A percentile compares a stretch with the other conserved stretches of the same genome.
Evolutionary conservation across 768 basidiomycete genomes (phyloP).

Genomic region (Mycena haematopus): DNA sequence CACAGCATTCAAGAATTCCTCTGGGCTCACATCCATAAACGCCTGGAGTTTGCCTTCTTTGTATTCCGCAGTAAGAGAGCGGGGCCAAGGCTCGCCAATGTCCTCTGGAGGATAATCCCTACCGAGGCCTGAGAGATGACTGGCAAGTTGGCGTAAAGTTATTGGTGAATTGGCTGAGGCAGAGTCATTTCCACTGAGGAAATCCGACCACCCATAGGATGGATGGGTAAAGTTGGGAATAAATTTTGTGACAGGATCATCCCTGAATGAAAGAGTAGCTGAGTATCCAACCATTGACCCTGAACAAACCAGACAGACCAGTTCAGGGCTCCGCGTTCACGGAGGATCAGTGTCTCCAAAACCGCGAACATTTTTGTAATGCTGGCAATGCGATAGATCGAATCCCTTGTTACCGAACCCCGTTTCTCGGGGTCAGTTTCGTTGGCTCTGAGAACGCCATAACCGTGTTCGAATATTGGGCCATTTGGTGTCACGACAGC

Average conservation of each 20-base stretch:
- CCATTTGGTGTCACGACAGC: conserved; percentile 55
- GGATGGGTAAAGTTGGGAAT: conserved; percentile 47
- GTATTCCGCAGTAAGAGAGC: conserved; percentile 36
- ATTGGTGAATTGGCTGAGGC: conserved; percentile 35
- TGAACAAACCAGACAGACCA: conserved; percentile 36
- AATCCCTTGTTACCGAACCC: conserved; percentile 44
- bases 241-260: conserved; percentile 56
- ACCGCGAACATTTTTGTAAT: conserved; percentile 59
- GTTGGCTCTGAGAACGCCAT: conserved; percentile 52
- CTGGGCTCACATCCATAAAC: conserved; percentile 34
- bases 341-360: conserved; percentile 54
- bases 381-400: conserved; percentile 59
- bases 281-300: not conserved
- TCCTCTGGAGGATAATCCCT: conserved; percentile 43
- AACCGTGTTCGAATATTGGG: conserved; percentile 51
- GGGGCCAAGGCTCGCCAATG: conserved; percentile 48
- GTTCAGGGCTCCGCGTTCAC: conserved; percentile 49
- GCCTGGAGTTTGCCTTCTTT: conserved; percentile 34
- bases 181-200: conserved; percentile 31
- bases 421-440: conserved; percentile 38
- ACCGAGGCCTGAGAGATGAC: conserved; percentile 47
- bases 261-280: conserved; percentile 39
- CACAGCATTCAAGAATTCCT: conserved; percentile 44
- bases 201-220: conserved; percentile 42
- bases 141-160: conserved; percentile 49